Conservation (phyloP, 139 green algal species). For the Microglena sp. region DNA sequence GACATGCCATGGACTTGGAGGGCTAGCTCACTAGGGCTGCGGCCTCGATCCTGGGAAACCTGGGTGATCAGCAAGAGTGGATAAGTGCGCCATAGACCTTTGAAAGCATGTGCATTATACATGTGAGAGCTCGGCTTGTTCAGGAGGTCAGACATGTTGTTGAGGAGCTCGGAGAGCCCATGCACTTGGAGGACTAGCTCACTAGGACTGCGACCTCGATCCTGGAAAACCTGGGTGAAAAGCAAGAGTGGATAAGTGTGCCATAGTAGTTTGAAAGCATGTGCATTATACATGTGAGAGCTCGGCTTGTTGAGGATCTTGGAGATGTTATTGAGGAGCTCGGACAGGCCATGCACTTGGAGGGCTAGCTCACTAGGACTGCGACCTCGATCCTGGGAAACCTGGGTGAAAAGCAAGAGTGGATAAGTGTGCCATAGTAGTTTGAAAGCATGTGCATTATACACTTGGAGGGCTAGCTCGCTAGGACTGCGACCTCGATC, state of each 20-base stretch:
- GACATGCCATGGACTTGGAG: conserved; percentile 16
- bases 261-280: no score
- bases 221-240: no score
- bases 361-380: conserved; percentile 22
- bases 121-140: conserved; percentile 27
- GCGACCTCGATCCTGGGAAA: no score
- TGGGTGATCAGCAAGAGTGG: background rate
- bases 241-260: background rate
- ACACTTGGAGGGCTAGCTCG: no score
- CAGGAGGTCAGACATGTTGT: no score
- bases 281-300: conserved; percentile 28
- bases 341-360: conserved; percentile 14
- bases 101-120: no score
- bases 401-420: background rate
- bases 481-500: no score
- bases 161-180: conserved; percentile 22
- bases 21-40: conserved; percentile 20
- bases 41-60: no score
- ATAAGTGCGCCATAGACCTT: no score
- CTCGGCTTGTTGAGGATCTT: no score
- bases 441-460: no score
- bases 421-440: no score
- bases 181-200: conserved; percentile 20
- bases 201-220: conserved; percentile 11
- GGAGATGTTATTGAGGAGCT: conserved; percentile 29